Evolutionary conservation across 2,329 filamentous ascomycete species (phyloP).

Genomic region (Fusarium sublunatum): DNA sequence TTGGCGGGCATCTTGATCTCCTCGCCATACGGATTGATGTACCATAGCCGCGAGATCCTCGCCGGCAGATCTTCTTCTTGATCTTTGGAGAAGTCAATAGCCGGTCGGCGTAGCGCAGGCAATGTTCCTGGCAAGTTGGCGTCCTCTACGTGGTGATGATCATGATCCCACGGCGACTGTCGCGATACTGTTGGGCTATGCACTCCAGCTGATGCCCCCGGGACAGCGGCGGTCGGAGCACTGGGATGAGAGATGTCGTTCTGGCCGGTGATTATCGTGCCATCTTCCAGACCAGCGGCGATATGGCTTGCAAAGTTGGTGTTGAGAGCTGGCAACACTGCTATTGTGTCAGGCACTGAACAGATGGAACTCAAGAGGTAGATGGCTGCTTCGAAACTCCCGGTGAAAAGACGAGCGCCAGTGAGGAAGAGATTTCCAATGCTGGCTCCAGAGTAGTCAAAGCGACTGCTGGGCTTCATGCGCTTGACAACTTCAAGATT

Average conservation of each 20-base stretch:
- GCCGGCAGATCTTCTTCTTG: constrained; percentile 79
- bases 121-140: constrained; percentile 85
- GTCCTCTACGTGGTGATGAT: constrained; percentile 78
- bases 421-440: constrained; percentile 85
- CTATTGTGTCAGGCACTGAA: constrained; percentile 78
- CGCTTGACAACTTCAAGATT: constrained; percentile 84
- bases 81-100: constrained; percentile 84
- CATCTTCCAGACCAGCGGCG: constrained; percentile 81
- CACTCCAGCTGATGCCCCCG: constrained; percentile 44
- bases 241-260: constrained; percentile 92
- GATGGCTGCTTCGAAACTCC: constrained; percentile 91
- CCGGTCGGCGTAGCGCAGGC: constrained; percentile 80
- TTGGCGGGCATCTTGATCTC: constrained; percentile 90
- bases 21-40: constrained; percentile 98
- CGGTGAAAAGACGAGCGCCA: constrained; percentile 88
- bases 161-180: constrained; percentile 64
- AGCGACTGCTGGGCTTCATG: constrained; percentile 76
- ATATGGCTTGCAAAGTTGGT: constrained; percentile 97
- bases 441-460: constrained; percentile 81
- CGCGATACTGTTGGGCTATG: constrained; percentile 52
- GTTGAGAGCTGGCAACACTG: constrained; percentile 90
- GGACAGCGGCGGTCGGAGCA: constrained; percentile 64
- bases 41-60: constrained; percentile 87
- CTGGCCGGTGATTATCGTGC: constrained; percentile 85
- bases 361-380: constrained; percentile 90